A percentile compares a stretch with the other conserved stretches of the same genome.
These are phyloP conservation scores for Penicillium cosmopolitanum DNA, from an alignment of 495 filamentous ascomycete genomes.

Conservation along the genomic window DNA sequence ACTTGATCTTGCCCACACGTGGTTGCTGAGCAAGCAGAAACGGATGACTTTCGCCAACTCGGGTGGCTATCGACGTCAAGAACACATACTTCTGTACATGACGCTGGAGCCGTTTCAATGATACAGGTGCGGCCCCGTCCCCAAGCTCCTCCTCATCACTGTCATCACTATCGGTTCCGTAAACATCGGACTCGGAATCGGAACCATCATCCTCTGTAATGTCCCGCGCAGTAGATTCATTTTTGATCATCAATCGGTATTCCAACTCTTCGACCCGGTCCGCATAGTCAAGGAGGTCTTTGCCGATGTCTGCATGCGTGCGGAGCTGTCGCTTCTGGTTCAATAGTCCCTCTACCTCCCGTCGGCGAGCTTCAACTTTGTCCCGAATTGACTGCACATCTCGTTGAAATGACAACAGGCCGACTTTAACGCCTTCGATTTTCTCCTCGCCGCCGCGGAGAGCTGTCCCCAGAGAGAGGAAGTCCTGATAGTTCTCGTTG, in stretches of 20 bases:
- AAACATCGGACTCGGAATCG: slow-evolving; percentile 44
- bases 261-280: slow-evolving; percentile 77
- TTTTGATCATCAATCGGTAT: slow-evolving; percentile 62
- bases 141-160: slow-evolving; percentile 55
- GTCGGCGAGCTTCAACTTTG: slow-evolving; percentile 54
- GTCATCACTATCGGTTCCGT: slow-evolving; percentile 57
- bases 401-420: slow-evolving; percentile 79
- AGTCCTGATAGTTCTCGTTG: slow-evolving; percentile 90
- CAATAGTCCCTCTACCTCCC: slow-evolving; percentile 58
- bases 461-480: slow-evolving; percentile 78
- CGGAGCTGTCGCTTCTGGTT: slow-evolving; percentile 57
- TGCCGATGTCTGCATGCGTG: slow-evolving; percentile 58
- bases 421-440: slow-evolving; percentile 88
- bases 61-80: slow-evolving; percentile 51
- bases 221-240: slow-evolving; percentile 20
- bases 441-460: slow-evolving; percentile 88
- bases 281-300: slow-evolving; percentile 70
- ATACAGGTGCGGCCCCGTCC: slow-evolving; percentile 45
- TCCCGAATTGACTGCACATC: slow-evolving; percentile 66
- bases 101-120: slow-evolving; percentile 55
- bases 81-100: slow-evolving; percentile 62
- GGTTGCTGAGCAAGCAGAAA: slow-evolving; percentile 63
- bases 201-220: slow-evolving; percentile 22
- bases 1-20: slow-evolving; percentile 62
- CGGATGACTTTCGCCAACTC: slow-evolving; percentile 64